Percentiles rank a stretch among this genome's conserved stretches.
Evolutionary conservation across 495 filamentous ascomycete species (phyloP).

Genomic region (Amphirosellinia nigrospora): DNA sequence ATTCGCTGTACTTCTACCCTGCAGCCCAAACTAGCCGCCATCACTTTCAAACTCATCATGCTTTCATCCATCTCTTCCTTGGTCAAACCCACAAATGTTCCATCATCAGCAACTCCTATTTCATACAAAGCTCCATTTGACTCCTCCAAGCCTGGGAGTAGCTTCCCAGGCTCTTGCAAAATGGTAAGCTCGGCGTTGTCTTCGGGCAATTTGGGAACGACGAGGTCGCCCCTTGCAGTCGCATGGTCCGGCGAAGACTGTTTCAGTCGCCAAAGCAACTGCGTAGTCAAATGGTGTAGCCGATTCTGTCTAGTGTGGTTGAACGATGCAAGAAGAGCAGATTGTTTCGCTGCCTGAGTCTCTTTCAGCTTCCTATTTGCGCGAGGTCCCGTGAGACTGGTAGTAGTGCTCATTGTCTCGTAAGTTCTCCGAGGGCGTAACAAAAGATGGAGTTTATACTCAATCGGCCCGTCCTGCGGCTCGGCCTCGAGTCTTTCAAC

Average conservation of each 20-base stretch:
- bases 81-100: conserved; percentile 86
- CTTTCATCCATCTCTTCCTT: conserved; percentile 92
- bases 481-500: conserved; percentile 84
- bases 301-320: conserved; percentile 77
- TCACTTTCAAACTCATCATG: conserved; percentile 77
- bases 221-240: conserved; percentile 66
- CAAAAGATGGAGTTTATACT: conserved; percentile 96
- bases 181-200: conserved; percentile 57
- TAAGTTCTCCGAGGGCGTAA: conserved; percentile 79
- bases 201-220: conserved; percentile 75
- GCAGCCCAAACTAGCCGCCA: conserved; percentile 92
- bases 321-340: conserved; percentile 48
- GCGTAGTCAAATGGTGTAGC: conserved; percentile 89
- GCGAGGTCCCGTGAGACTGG: conserved; percentile 56
- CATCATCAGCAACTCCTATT: conserved; percentile 95
- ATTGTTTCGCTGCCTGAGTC: conserved; percentile 54
- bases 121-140: conserved; percentile 94
- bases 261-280: conserved; percentile 92
- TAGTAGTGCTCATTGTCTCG: conserved; percentile 58
- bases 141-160: conserved; percentile 85
- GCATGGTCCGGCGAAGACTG: conserved; percentile 93
- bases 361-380: conserved; percentile 65
- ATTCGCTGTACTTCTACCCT: conserved; percentile 81
- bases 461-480: conserved; percentile 90
- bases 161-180: conserved; percentile 63